Base-by-base conservation (phyloP, 768 basidiomycete genomes). In the Phanerochaete carnosa region DNA sequence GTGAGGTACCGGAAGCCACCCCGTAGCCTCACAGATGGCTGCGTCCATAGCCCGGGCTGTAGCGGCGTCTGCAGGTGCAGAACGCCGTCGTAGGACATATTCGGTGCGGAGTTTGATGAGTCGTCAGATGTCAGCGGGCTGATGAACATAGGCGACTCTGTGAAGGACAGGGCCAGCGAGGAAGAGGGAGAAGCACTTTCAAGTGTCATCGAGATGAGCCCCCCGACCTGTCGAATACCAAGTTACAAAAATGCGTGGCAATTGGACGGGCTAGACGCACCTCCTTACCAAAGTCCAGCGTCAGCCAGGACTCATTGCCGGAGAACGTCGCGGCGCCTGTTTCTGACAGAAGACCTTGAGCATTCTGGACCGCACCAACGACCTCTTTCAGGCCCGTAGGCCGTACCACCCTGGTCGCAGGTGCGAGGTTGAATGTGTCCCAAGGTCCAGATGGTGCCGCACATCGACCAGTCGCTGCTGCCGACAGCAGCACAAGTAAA, bases 1-100 rank as follows among this genome's bases (percentile, higher is more conserved):
- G 83, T 83, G 16, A 86, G 73, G 64, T 75, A 85, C 9, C 83
- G 76, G 61, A 81, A 84, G 2, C 83, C 83, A 3, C 83, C 84
- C 7, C 83, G 72, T 15, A 85, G 69, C 1, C 72, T 68, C 3
- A 69, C 68, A 0, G 76, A 62, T 1, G 83, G 82, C 61, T 84
- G 83, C 0, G 76, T 79, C 82, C 82, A 85, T 46, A 71, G 68
- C 0, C 81, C 82, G 0, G 65, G 47, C 0, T 65, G 19, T 15
- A 79, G 68, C 1, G 81, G 79, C 0, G 74, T 71, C 1, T 73
- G 62, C 6, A 83, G 67, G 19, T 64, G 63, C 2, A 84, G 73
- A 3, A 83, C 78, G 15, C 73, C 73, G 56, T 79, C 77, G 29
- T 83, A 80, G 46, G 75, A 78, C 12, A 76, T 79, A 6, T 81